Evolutionary conservation across 805 yeast species (phyloP), one percentile per base, ranked within the genome.

Genomic region (Henningerozyma blattae): DNA sequence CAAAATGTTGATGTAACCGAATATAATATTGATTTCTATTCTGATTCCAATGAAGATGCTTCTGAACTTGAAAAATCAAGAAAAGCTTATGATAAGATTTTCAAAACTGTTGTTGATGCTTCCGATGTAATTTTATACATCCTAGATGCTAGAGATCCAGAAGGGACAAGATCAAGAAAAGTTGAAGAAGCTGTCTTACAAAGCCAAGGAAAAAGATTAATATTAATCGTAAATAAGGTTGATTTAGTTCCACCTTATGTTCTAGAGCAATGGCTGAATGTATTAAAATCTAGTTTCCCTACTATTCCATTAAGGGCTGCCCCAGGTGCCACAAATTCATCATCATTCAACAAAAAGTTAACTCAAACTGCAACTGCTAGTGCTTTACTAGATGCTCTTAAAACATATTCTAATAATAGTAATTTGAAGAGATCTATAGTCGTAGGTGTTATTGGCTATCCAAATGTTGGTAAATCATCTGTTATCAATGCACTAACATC

Each of bases 71-170:
- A 81, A 35, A 77, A 76, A 52, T 81, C 91, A 10, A 72, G 91
- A 56, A 87, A 81, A 56, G 91, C 95, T 5, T 91, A 81, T 54
- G 97, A 89, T 57, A 89, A 87, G 62, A 76, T 89, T 39, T 89
- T 87, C 68, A 87, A 86, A 59, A 70, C 86, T 13, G 96, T 91
- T 25, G 87, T 91, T 16, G 96, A 86, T 40, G 80, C 86, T 16
- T 67, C 96, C 2, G 98, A 89, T 55, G 95, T 89, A 35, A 67
- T 89, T 15, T 66, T 87, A 36, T 89, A 91, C 52, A 95, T 89
- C n/a, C 64, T 89, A 51, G 98, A 89, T 61, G 95, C 98, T 1
- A 77, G 98, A 59, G 95, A 91, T 59, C 98, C 98, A 35, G 94
- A 84, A 58, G 77, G 85, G 15, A 89, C 97, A 3, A 75, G 98